phyloP scores from a whole-genome alignment of 257 asterid species.

The Solanum habrochaites region DNA sequence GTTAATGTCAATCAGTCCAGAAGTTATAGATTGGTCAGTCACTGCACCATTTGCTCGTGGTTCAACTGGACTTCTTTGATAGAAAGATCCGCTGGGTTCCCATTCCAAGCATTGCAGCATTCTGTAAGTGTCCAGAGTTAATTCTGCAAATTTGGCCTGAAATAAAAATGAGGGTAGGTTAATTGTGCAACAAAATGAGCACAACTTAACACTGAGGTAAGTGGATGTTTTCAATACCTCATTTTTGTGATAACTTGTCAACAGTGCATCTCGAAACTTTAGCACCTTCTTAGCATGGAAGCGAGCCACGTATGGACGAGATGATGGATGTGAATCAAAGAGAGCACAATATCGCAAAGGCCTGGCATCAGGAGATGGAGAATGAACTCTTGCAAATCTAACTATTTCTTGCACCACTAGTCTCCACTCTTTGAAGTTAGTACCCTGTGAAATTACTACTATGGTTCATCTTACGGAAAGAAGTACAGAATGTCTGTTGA shows the following conservation, averaged over 20 bases:
- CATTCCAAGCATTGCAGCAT: constrained; percentile 99
- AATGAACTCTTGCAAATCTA: constrained; percentile 59
- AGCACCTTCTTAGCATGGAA: constrained; percentile 90
- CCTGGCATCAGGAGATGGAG: constrained; percentile 32
- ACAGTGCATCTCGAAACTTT: constrained; percentile 78
- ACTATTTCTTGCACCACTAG: constrained; percentile 79
- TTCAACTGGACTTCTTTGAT: constrained; percentile 50
- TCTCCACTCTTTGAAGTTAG: constrained; percentile 96
- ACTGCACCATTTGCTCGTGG: constrained; percentile 45
- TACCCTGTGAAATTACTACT: constrained; percentile 43
- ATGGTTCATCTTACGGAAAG: constrained; percentile 7
- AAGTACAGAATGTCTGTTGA: neutral
- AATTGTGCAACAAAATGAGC: neutral
- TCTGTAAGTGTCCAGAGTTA: constrained; percentile 84
- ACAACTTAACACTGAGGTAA: neutral
- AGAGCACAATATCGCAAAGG: constrained; percentile 69
- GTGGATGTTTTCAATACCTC: constrained; percentile 42
- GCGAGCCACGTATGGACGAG: constrained; percentile 72
- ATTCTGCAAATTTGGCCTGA: constrained; percentile 91
- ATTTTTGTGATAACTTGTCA: constrained; percentile 79
- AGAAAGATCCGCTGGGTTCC: constrained; percentile 89
- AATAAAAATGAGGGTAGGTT: neutral
- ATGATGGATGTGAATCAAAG: constrained; percentile 76
- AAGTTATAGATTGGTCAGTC: constrained; percentile 64
- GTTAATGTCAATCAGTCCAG: constrained; percentile 79